Evolutionary conservation across 2,329 filamentous ascomycete genomes (phyloP), one percentile per base, ranked within the genome.

Genomic region (Pseudopyrenochaeta lycopersici): DNA sequence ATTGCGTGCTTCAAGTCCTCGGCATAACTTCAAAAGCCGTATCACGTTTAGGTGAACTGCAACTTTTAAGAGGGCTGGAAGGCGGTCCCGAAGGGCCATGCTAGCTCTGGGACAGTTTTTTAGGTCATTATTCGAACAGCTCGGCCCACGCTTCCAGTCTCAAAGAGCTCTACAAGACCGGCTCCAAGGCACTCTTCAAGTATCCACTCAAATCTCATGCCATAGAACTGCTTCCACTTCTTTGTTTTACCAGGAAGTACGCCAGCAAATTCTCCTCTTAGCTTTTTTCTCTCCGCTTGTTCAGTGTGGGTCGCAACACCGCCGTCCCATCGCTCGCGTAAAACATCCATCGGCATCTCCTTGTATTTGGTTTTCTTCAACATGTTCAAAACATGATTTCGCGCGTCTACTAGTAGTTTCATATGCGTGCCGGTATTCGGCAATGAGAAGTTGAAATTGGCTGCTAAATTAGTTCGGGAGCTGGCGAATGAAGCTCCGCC

Each of bases 301-400:
- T 72, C 69, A 60, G 82, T 81, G 17, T 80, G 78, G 11, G 68
- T 74, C 2, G 77, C 76, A n/a, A 85, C 75, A 3, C 87, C 88
- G 11, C 88, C 89, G 58, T 92, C 86, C 85, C 90, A 92, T 45
- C 86, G 82, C 72, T 92, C 88, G 33, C 80, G 80, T 33, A 92
- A 77, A 60, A 86, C 76, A 33, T 78, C 76, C 72, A 89, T 82
- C 1, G 89, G 85, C 29, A 83, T 84, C 74, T 91, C 89, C 39
- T 83, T 82, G 74, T 83, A 86, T 49, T 80, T 82, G 11, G 84
- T 85, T 32, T 78, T 75, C 69, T 84, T 85, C 23, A 92, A 74
- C 29, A 90, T 75, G 5, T 78, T 77, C 1, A 86, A 72, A 0
- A 92, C 75, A 72, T 90, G 88, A 20, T 81, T 80, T 12, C 90